Conservation (phyloP, 106 monocot genomes). For the Gastrodia elata region DNA sequence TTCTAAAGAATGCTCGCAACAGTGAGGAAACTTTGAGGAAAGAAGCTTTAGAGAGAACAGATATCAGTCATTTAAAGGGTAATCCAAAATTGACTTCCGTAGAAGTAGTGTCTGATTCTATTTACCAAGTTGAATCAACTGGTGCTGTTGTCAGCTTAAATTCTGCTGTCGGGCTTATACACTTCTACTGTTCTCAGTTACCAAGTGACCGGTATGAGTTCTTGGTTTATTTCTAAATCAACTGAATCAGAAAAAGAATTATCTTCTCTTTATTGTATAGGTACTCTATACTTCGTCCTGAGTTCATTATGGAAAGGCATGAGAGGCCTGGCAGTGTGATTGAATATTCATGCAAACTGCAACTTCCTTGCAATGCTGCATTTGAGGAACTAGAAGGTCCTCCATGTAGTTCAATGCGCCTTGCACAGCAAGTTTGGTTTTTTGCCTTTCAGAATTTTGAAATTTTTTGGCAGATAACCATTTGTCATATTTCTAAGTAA, state of each 20-base stretch:
- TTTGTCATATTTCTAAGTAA: not conserved
- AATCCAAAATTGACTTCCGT: constrained; percentile 37
- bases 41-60: constrained; percentile 96
- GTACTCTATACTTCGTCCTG: constrained; percentile 94
- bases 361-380: constrained; percentile 95
- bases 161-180: constrained; percentile 96
- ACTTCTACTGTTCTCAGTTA: constrained; percentile 95
- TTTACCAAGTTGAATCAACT: constrained; percentile 91
- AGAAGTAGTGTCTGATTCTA: constrained; percentile 54
- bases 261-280: constrained; percentile 22
- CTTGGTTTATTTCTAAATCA: not conserved
- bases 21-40: constrained; percentile 98
- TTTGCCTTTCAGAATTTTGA: not conserved
- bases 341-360: constrained; percentile 96
- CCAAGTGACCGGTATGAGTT: constrained; percentile 80
- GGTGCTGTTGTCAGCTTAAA: constrained; percentile 97
- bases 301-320: constrained; percentile 94
- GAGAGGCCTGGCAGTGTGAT: constrained; percentile 57
- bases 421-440: constrained; percentile 71
- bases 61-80: constrained; percentile 94
- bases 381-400: constrained; percentile 96
- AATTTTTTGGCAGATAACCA: not conserved
- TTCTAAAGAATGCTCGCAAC: constrained; percentile 90
- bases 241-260: not conserved
- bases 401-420: constrained; percentile 80